phyloP scores from a whole-genome alignment of 108 stramenopile genomes.

The Stephanodiscus triporus region DNA sequence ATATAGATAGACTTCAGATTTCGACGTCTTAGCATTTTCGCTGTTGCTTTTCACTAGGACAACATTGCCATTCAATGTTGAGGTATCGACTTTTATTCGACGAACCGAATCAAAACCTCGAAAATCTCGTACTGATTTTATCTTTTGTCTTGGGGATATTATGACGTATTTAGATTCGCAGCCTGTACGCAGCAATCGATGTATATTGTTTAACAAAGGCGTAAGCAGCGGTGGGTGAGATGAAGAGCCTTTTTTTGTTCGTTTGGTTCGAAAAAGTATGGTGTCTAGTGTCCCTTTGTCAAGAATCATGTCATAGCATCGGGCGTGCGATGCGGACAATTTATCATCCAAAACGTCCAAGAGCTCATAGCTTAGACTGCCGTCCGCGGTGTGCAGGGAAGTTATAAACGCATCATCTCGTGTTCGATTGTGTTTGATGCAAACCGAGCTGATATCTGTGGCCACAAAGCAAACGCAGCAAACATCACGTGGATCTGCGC shows the following conservation, averaged over 20 bases:
- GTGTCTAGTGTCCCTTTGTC: slow-evolving; percentile 86
- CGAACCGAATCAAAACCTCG: slow-evolving; percentile 60
- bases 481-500: background rate
- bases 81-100: slow-evolving; percentile 35
- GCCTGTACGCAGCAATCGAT: slow-evolving; percentile 53
- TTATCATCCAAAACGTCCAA: slow-evolving; percentile 54
- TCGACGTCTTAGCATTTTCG: slow-evolving; percentile 8
- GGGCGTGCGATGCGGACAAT: background rate
- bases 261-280: slow-evolving; percentile 77
- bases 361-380: slow-evolving; percentile 48
- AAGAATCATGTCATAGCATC: slow-evolving; percentile 60
- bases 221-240: slow-evolving; percentile 47
- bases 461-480: slow-evolving; percentile 39
- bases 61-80: slow-evolving; percentile 7
- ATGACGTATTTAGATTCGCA: slow-evolving; percentile 55
- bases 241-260: slow-evolving; percentile 53
- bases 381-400: slow-evolving; percentile 10
- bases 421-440: slow-evolving; percentile 51
- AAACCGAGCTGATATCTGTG: slow-evolving; percentile 76
- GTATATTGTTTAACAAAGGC: slow-evolving; percentile 65
- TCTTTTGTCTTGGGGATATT: slow-evolving; percentile 66
- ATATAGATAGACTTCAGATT: slow-evolving; percentile 52
- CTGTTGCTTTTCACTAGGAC: slow-evolving; percentile 33
- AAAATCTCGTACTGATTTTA: slow-evolving; percentile 68
- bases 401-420: slow-evolving; percentile 49